Evolutionary conservation across 2,329 filamentous ascomycete genomes (phyloP), one percentile per base, ranked within the genome.

Genomic region (Aspergillus unguis): DNA sequence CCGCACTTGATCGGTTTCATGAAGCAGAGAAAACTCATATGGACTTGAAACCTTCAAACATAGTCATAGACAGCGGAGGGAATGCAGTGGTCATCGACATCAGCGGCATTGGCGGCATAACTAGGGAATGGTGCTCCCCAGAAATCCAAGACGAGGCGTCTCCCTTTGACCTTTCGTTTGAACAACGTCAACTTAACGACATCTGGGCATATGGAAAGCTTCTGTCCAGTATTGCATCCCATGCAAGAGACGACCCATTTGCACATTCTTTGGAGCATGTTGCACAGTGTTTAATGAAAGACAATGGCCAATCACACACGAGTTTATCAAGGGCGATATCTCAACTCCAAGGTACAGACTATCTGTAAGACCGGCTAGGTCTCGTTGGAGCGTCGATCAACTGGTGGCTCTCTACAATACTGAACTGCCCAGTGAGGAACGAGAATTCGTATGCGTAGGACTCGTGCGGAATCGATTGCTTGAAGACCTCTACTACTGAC

Each of bases 1-100:
- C 40, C 31, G 51, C 57, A 4, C 40, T 62, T 7, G 38, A 41
- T 29, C 31, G 29, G 35, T 50, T 61, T 32, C 58, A 62, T 36
- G 5, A 26, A 11, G 50, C 50, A n/a, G 28, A 44, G 4, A 53
- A 56, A 55, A 57, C 54, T 26, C 56, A 62, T 42, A 61, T 57
- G 53, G 59, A 62, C 32, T 17, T 60, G 8, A 58, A 62, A 44
- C 55, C 59, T 51, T 61, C 53, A 40, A 62, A 61, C 48, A 41
- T 62, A 29, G 59, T 61, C 26, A 9, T 63, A 26, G 56, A 62
- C 26, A 7, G 11, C 7, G 33, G 48, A 11, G 56, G 58, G 52
- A 59, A 60, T 48, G 54, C 53, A 43, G 44, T 61, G 8, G 11
- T 61, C 23, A 62, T 64, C 38, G 59, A 64, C 38, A 63, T 64